Percentiles rank a stretch among this genome's conserved stretches.
These are phyloP conservation scores for Geosmithia morbida DNA, from an alignment of 2,329 filamentous ascomycete species.

Conservation along the genomic window DNA sequence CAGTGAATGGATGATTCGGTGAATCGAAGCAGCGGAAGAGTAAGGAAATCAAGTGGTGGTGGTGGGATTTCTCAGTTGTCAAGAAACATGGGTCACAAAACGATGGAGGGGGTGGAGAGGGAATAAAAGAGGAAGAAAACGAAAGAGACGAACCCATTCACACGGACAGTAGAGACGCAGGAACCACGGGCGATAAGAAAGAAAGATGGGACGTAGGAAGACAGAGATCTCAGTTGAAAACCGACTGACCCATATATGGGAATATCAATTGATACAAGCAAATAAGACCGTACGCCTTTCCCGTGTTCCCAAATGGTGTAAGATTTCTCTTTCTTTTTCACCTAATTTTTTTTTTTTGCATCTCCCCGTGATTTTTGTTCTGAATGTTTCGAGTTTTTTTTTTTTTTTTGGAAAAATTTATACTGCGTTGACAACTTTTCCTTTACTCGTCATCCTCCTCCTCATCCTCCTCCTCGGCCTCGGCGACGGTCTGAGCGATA, in stretches of 20 bases:
- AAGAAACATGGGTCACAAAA: too few species aligned
- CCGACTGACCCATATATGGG: background rate
- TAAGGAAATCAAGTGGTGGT: too few species aligned
- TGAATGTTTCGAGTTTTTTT: background rate
- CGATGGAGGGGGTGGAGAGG: too few species aligned
- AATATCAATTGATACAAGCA: background rate
- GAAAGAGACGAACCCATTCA: background rate
- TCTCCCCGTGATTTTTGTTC: background rate
- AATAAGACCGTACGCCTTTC: background rate
- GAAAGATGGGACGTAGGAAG: constrained; percentile 3
- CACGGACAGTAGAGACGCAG: background rate
- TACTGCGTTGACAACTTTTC: background rate
- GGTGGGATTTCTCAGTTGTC: too few species aligned
- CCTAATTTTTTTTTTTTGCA: too few species aligned
- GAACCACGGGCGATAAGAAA: constrained; percentile 4
- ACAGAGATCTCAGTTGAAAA: background rate
- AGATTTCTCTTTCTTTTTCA: too few species aligned
- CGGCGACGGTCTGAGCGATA: constrained; percentile 69
- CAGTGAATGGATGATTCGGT: background rate
- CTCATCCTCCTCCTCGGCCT: constrained; percentile 54
- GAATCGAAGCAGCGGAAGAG: too few species aligned
- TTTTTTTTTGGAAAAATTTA: background rate
- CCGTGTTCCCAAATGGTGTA: background rate
- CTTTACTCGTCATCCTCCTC: constrained; percentile 54
- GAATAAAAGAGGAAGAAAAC: too few species aligned